Evolutionary conservation across 2,329 filamentous ascomycete species (phyloP), one percentile per base, ranked within the genome.

Genomic region (Nemania serpens): DNA sequence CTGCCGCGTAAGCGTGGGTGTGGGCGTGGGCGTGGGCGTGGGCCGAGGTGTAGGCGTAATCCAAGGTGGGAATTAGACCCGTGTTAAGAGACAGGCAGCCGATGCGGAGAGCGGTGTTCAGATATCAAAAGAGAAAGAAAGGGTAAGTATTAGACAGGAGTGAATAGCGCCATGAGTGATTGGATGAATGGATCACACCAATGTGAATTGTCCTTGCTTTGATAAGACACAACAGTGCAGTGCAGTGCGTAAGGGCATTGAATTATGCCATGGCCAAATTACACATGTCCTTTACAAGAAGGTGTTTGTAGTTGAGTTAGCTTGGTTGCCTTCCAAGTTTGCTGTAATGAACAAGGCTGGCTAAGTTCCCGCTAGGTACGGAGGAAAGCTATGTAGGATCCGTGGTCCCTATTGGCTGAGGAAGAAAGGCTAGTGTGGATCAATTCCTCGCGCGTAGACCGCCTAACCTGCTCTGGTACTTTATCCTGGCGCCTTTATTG

Each of bases 401-500:
- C 9, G 9, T 5, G 25, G 22, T 34, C 17, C 2, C 22, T 17
- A 47, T 47, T 33, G 25, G 36, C 11, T 12, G 20, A 15, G 6
- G 42, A 52, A 53, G 47, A 58, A 53, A 46, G 45, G 36, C 36
- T 49, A 17, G 43, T 41, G 49, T 49, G 49, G 49, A 43, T 54
- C 56, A 17, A 11, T 13, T 29, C 37, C 11, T 39, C 42, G 54
- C 59, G 59, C 59, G 59, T 58, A 29, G 7, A 29, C 7, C 25
- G 7, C 25, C 25, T 29, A 29, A 29, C 25, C 7, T 4, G 7
- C 25, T 29, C 7, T 29, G 25, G 25, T 29, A 29, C 13, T 5
- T 36, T 25, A 18, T 42, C 36, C 43, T 34, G 42, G 58, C 59
- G 59, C 55, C 55, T 58, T 59, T 45, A 53, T 62, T 62, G 48